phyloP scores from a whole-genome alignment of 2,329 filamentous ascomycete genomes.

The Alternaria postmessia region DNA sequence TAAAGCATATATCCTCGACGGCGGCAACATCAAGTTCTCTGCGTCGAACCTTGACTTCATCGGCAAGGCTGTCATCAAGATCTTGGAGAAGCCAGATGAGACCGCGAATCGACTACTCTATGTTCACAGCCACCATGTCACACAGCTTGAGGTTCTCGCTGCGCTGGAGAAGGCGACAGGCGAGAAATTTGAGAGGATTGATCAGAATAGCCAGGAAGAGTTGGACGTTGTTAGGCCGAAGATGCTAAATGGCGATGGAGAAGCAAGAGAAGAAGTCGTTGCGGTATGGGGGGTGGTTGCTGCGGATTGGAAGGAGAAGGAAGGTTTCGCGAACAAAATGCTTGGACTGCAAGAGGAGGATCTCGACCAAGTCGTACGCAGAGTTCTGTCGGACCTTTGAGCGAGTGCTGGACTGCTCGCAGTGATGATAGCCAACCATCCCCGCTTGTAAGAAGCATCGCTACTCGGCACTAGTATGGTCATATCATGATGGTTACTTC shows the following conservation, averaged over 20 bases:
- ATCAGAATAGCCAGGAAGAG: constrained; percentile 47
- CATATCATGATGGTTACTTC: not conserved
- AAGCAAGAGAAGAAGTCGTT: constrained; percentile 45
- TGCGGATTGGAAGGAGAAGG: constrained; percentile 42
- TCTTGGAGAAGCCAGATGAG: constrained; percentile 56
- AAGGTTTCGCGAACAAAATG: constrained; percentile 44
- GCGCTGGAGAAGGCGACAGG: constrained; percentile 63
- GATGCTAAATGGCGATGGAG: constrained; percentile 44
- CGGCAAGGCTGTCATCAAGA: constrained; percentile 60
- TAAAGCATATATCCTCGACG: constrained; percentile 65
- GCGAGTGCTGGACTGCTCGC: not conserved
- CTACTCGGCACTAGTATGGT: too few species aligned
- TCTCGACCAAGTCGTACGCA: constrained; percentile 40
- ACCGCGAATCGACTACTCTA: constrained; percentile 67
- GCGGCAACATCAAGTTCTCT: constrained; percentile 64
- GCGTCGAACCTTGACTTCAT: constrained; percentile 62
- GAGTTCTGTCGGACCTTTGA: constrained; percentile 28
- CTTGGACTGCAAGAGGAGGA: constrained; percentile 44
- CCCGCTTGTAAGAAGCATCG: too few species aligned
- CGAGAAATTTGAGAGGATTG: constrained; percentile 59
- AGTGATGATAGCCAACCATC: not conserved
- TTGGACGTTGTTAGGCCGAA: constrained; percentile 36
- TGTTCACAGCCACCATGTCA: constrained; percentile 65
- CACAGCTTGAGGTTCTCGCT: constrained; percentile 67
- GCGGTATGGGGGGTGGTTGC: constrained; percentile 47